A percentile compares a stretch with the other conserved stretches of the same genome.
Conservation (phyloP, 2,329 filamentous ascomycete genomes). For the Arthrobotrys sinensis region DNA sequence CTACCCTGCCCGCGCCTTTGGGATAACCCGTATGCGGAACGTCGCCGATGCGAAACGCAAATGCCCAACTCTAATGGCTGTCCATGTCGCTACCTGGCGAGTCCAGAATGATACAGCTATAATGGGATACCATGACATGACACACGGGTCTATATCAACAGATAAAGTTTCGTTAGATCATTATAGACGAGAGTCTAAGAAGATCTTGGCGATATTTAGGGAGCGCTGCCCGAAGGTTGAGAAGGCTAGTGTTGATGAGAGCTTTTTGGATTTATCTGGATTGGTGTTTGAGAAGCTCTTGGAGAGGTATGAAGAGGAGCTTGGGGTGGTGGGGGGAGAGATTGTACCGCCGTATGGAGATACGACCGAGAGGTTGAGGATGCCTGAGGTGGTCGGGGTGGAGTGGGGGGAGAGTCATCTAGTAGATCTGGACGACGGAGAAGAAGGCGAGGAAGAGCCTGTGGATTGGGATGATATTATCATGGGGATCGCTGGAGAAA, state of each 20-base stretch:
- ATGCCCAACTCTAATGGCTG: constrained; percentile 85
- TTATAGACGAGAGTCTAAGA: constrained; percentile 86
- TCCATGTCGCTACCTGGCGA: constrained; percentile 73
- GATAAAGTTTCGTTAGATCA: constrained; percentile 96
- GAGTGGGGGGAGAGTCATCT: constrained; percentile 62
- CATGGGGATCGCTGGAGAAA: constrained; percentile 88
- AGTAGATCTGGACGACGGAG: constrained; percentile 77
- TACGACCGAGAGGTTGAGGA: constrained; percentile 74
- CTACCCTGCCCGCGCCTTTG: constrained; percentile 87
- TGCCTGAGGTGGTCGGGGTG: constrained; percentile 67
- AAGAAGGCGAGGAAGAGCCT: constrained; percentile 83
- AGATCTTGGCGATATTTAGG: constrained; percentile 76
- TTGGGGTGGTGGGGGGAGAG: constrained; percentile 69
- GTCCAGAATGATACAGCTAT: constrained; percentile 87
- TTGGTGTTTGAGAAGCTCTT: constrained; percentile 84
- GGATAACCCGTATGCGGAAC: constrained; percentile 83
- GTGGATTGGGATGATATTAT: constrained; percentile 94
- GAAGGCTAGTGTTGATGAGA: constrained; percentile 95
- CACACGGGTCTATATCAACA: constrained; percentile 77
- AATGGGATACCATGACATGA: constrained; percentile 88
- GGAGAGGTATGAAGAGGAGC: constrained; percentile 79
- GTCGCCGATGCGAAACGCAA: constrained; percentile 86
- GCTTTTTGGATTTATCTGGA: constrained; percentile 91
- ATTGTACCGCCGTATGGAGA: constrained; percentile 80
- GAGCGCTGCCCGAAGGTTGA: constrained; percentile 68